Conservation (phyloP, 2,329 filamentous ascomycete genomes). For the Claviceps citrina region DNA sequence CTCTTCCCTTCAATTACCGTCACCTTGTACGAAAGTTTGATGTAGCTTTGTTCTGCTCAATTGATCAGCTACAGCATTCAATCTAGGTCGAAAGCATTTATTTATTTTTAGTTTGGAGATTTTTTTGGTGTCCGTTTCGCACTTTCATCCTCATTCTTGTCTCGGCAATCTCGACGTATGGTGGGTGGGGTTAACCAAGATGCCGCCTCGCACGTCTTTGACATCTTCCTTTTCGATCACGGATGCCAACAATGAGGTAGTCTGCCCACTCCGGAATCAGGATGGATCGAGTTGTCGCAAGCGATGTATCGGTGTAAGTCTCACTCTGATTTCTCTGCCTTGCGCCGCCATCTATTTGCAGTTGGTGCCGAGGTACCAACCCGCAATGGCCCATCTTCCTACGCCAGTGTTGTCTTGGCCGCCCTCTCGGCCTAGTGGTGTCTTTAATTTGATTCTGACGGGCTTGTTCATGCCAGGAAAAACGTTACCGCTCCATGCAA, state of each 20-base stretch:
- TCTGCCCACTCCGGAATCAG: slow-evolving; percentile 88
- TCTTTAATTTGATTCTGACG: neutral
- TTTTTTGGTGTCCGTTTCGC: too few relatives aligned
- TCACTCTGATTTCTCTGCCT: neutral
- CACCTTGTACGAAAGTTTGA: slow-evolving; percentile 14
- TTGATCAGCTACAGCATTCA: slow-evolving; percentile 14
- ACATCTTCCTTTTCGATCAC: slow-evolving; percentile 85
- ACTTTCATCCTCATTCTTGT: neutral
- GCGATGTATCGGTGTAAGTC: slow-evolving; percentile 91
- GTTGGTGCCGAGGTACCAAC: neutral
- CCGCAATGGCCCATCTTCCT: neutral
- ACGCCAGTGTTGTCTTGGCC: neutral
- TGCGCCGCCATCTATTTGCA: neutral
- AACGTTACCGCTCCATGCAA: slow-evolving; percentile 95
- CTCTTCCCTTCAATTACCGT: too few relatives aligned
- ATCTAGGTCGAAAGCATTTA: neutral
- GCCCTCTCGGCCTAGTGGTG: neutral
- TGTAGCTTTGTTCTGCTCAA: slow-evolving; percentile 14
- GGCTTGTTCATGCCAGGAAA: slow-evolving; percentile 46
- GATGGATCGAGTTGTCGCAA: slow-evolving; percentile 96
- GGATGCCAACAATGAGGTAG: slow-evolving; percentile 87
- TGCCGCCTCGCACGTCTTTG: slow-evolving; percentile 78
- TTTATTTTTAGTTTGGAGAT: neutral
- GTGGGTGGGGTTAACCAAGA: slow-evolving; percentile 47
- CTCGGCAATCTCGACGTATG: slow-evolving; percentile 3